phyloP scores from a whole-genome alignment of 2,329 filamentous ascomycete species.

The Xylariaceae sp. region DNA sequence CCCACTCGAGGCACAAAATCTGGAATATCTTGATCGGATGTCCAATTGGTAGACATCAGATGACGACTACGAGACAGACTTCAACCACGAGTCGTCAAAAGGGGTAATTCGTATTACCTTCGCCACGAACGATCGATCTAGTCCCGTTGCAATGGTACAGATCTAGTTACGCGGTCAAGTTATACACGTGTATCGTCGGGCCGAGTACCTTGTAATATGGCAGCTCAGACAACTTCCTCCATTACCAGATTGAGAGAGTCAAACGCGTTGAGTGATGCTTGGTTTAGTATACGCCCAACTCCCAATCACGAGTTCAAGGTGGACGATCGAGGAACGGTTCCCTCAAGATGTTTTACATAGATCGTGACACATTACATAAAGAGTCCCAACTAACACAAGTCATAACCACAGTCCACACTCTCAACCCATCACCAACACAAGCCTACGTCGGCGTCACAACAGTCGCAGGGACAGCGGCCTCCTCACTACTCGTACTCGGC shows the following conservation, averaged over 20 bases:
- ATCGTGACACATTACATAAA: not conserved
- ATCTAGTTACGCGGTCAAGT: not conserved
- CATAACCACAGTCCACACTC: too few species aligned
- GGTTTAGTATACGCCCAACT: too few species aligned
- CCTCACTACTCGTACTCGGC: not conserved
- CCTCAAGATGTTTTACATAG: not conserved
- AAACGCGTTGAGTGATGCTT: too few species aligned
- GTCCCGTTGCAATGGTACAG: not conserved
- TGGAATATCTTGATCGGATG: too few species aligned
- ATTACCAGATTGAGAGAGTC: too few species aligned
- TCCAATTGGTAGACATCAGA: too few species aligned
- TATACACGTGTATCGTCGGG: conserved; percentile 4
- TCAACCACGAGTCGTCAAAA: too few species aligned
- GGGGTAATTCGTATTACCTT: not conserved
- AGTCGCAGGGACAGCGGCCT: not conserved
- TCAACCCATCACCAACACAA: too few species aligned
- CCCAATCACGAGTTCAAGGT: not conserved
- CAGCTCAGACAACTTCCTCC: too few species aligned
- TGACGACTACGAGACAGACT: not conserved
- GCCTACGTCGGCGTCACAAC: not conserved
- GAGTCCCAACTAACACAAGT: too few species aligned
- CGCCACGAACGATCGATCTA: not conserved
- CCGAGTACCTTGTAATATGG: conserved; percentile 5
- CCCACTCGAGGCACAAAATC: too few species aligned
- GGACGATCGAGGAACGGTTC: not conserved